Evolutionary conservation across 306 rosid species (phyloP).

Genomic region (peach (Prunus persica)): Prunus_persica_NCBIv2 NC_034009.1:47381001-47381500

Average conservation of each 20-base stretch:
- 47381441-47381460: conserved; percentile 17
- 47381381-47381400: conserved; percentile 42
- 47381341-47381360: conserved; percentile 84
- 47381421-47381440: conserved; percentile 3
- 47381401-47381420: conserved; percentile 19
- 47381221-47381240: not conserved
- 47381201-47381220: not conserved
- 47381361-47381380: conserved; percentile 71
- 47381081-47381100: not conserved
- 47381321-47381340: conserved; percentile 97
- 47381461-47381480: conserved; percentile 14
- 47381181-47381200: not conserved
- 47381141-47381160: not conserved
- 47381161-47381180: not conserved
- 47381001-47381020: too few relatives aligned
- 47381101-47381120: not conserved
- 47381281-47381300: not conserved
- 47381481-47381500: conserved; percentile 75
- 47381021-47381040: too few relatives aligned
- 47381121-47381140: not conserved
- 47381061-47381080: too few relatives aligned
- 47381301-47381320: conserved; percentile 45
- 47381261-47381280: conserved; percentile 7
- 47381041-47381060: too few relatives aligned
- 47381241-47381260: conserved; percentile 15